These are phyloP conservation scores for Incumbomyces lentus DNA, from an alignment of 2,329 filamentous ascomycete genomes.

Conservation along the genomic window DNA sequence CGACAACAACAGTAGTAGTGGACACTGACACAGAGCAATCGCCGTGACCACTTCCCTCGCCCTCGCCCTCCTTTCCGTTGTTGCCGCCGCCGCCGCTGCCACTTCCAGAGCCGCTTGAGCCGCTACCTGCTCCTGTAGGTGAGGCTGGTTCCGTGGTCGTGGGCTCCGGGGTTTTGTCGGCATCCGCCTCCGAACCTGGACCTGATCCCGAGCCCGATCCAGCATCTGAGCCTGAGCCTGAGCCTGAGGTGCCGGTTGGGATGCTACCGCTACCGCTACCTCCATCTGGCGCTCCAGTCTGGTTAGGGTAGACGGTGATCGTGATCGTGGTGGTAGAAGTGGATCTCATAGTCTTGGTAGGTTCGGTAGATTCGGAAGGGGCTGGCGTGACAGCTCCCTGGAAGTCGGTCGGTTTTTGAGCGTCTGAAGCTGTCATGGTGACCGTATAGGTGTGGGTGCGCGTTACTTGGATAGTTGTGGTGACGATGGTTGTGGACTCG, in stretches of 20 bases:
- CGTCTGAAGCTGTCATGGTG: background rate
- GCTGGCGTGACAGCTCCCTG: background rate
- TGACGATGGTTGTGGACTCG: constrained; percentile 1
- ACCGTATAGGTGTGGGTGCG: constrained; percentile 1
- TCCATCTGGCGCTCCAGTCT: background rate
- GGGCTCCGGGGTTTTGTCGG: background rate
- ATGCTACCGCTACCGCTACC: background rate
- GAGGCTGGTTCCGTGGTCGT: background rate
- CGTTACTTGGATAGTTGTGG: background rate
- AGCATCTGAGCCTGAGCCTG: background rate
- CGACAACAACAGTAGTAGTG: constrained; percentile 2
- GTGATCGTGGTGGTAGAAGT: constrained; percentile 1
- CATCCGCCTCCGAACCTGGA: background rate
- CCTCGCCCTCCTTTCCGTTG: background rate
- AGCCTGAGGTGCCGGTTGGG: background rate
- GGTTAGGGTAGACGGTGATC: background rate
- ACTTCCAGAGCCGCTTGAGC: background rate
- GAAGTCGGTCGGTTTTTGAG: background rate
- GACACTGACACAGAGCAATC: constrained; percentile 1
- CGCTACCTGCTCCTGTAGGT: background rate
- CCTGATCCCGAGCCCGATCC: background rate
- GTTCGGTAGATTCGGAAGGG: background rate
- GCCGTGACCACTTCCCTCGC: background rate
- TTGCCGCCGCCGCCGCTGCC: background rate
- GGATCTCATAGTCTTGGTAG: background rate